Base-by-base conservation (phyloP, 257 asterid species). In the Capsicum baccatum region DNA sequence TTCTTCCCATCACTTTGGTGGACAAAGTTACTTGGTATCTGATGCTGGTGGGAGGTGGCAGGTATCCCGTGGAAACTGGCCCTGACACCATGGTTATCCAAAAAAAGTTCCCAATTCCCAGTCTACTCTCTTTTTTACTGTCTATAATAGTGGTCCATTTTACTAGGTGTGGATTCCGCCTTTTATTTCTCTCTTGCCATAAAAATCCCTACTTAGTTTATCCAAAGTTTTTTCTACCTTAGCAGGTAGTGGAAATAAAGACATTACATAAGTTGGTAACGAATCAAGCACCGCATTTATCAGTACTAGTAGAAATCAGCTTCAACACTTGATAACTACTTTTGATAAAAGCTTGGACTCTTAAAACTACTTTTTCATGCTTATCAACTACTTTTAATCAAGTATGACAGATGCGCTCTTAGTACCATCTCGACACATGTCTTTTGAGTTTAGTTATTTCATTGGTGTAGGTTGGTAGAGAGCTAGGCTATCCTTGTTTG, bases 401-500 rank as follows among this genome's bases (percentile, higher is more conserved):
- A 12, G 12, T 74, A 50, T 6, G 17, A 21, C 12, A 21, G 11
- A n/a, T 0, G 62, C 44, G 44, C 47, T 74, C 81, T 50, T 74
- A 13, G 47, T 74, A 21, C 62, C 81, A 50, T 74, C 13, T 74
- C 58, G 19, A 73, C 42, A 3, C 42, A 48, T 73, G 11, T n/a
- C 39, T 50, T 19, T 74, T 50, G 14, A 54, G 62, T 12, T 74
- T 15, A 50, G 62, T 50, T 74, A 50, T 74, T 74, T 74, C 44
- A 21, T 73, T 50, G 60, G 42, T 62, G 62, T 50, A 74, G 42
- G 62, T 21, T 74, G 47, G 60, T 74, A 50, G 81, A 74, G 81
- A 50, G 50, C 62, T 74, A 33, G 44, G 21, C 21, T 54, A 50
- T 74, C 47, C 81, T 74, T 50, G 59, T 74, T 21, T 50, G 62